Percentiles rank a stretch among this genome's conserved stretches.
phyloP scores from a whole-genome alignment of 768 basidiomycete genomes.

The Nevesoporus exiguus region DNA sequence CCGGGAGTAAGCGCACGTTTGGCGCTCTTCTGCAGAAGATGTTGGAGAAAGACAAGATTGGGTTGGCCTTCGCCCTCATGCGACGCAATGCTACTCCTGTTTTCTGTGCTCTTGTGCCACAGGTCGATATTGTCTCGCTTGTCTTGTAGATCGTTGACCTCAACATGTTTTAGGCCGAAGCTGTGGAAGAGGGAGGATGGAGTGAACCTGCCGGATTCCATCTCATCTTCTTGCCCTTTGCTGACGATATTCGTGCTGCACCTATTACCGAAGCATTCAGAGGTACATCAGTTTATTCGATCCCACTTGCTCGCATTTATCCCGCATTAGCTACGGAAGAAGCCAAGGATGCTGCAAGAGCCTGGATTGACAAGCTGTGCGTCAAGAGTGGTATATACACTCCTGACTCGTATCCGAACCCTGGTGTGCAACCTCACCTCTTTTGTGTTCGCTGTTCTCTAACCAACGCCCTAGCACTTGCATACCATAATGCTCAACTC shows the following conservation, averaged over 20 bases:
- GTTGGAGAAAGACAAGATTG: conserved; percentile 78
- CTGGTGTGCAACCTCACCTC: conserved; percentile 51
- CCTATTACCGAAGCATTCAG: conserved; percentile 61
- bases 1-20: conserved; percentile 92
- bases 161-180: conserved; percentile 54
- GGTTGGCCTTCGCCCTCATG: conserved; percentile 65
- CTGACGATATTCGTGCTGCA: conserved; percentile 87
- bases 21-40: conserved; percentile 81
- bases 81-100: conserved; percentile 70
- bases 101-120: conserved; percentile 85
- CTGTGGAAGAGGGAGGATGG: conserved; percentile 64
- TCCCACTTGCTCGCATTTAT: not conserved
- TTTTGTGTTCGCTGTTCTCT: not conserved
- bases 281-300: conserved; percentile 41
- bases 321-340: conserved; percentile 57
- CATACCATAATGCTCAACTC: conserved; percentile 85
- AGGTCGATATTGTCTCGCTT: conserved; percentile 44
- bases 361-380: conserved; percentile 75
- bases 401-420: conserved; percentile 90
- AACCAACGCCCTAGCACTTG: conserved; percentile 42
- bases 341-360: conserved; percentile 60
- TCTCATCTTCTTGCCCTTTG: conserved; percentile 88
- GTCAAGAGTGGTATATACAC: conserved; percentile 78
- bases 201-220: conserved; percentile 90
- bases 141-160: not conserved